Evolutionary conservation across 1,284 basidiomycete species (phyloP).

Genomic region (Trichosporon faecale): DNA sequence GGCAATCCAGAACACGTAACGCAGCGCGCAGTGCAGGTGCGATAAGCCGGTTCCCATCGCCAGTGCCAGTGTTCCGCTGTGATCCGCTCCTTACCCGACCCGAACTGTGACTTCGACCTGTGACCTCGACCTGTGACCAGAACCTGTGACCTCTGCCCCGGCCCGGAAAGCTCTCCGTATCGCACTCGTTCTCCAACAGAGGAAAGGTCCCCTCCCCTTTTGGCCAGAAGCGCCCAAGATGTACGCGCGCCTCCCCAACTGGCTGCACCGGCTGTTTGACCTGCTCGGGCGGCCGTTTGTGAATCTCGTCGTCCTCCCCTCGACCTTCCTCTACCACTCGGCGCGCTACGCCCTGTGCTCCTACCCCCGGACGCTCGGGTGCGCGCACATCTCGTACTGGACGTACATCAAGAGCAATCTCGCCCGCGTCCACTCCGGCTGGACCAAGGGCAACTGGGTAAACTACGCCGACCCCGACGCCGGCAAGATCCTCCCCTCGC

Average conservation of each 20-base stretch:
- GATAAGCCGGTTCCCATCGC: background rate
- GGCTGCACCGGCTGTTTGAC: conserved; percentile 13
- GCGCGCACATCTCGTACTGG: conserved; percentile 1
- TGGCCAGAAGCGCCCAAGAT: background rate
- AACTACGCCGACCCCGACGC: conserved; percentile 11
- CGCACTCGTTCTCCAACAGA: background rate
- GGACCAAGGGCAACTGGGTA: conserved; percentile 2
- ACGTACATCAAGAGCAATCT: conserved; percentile 9
- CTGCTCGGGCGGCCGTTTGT: background rate
- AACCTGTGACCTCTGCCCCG: background rate
- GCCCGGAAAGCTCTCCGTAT: background rate
- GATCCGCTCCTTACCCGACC: background rate
- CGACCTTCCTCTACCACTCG: conserved; percentile 10
- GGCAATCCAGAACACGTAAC: background rate
- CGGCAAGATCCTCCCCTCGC: background rate
- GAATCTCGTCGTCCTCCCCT: conserved; percentile 7
- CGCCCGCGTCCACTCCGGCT: conserved; percentile 2
- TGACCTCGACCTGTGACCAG: background rate
- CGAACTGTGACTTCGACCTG: background rate
- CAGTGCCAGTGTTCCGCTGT: background rate
- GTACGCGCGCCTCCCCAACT: conserved; percentile 9
- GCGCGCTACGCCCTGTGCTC: conserved; percentile 9
- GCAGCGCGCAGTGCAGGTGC: background rate
- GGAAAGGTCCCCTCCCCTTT: background rate
- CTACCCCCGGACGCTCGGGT: background rate